A percentile compares a stretch with the other conserved stretches of the same genome.
Conservation (phyloP, 2,329 filamentous ascomycete genomes). For the Monilinia aucupariae region DNA sequence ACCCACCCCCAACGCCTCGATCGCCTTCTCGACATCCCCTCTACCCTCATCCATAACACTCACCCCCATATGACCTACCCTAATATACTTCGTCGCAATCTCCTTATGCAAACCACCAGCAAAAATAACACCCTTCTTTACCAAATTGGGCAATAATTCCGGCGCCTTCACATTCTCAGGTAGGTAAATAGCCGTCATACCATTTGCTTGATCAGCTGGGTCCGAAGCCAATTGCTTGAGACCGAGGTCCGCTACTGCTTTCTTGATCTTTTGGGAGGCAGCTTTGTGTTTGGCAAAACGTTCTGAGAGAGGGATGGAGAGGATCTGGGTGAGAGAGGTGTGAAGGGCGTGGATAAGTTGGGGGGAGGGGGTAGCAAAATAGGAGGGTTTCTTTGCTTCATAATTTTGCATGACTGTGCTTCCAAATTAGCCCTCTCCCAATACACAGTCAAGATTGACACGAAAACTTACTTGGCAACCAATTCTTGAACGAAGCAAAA, state of each 20-base stretch:
- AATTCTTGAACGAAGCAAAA: conserved; percentile 96
- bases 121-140: conserved; percentile 86
- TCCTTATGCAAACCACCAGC: conserved; percentile 95
- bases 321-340: conserved; percentile 80
- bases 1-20: conserved; percentile 69
- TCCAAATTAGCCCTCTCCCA: conserved; percentile 7
- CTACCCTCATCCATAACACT: conserved; percentile 57
- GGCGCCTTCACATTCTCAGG: conserved; percentile 76
- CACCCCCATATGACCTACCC: conserved; percentile 97
- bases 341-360: conserved; percentile 91
- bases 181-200: conserved; percentile 96
- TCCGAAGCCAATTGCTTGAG: conserved; percentile 81
- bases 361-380: conserved; percentile 94
- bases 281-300: conserved; percentile 78
- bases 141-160: conserved; percentile 76
- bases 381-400: conserved; percentile 93
- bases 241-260: conserved; percentile 71
- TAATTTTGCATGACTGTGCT: conserved; percentile 91
- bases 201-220: conserved; percentile 87
- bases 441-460: not conserved
- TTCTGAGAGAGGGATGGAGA: conserved; percentile 71
- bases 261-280: conserved; percentile 80
- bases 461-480: conserved; percentile 69
- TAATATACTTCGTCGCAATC: conserved; percentile 86
- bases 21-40: conserved; percentile 76